These are phyloP conservation scores for Picocystis sp. DNA, from an alignment of 163 green algal genomes.

Conservation along the genomic window DNA sequence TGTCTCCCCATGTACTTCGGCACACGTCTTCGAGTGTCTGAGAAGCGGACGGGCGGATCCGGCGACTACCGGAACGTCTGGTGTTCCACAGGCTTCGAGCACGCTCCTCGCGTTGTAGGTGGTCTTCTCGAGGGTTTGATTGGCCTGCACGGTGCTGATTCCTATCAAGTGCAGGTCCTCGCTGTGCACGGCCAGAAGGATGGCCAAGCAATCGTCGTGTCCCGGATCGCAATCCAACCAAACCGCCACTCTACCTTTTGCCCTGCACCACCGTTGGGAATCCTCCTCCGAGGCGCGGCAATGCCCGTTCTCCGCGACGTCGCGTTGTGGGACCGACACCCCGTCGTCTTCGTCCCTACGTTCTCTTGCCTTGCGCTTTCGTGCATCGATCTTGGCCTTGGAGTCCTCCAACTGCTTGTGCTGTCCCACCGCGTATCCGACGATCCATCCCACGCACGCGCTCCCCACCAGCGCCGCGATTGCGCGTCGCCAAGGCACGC, in stretches of 20 bases:
- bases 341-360: too few species aligned
- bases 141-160: slow-evolving; percentile 30
- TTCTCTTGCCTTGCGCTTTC: too few species aligned
- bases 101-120: slow-evolving; percentile 24
- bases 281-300: too few species aligned
- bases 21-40: slow-evolving; percentile 31
- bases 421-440: too few species aligned
- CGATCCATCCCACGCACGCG: too few species aligned
- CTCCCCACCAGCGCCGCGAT: too few species aligned
- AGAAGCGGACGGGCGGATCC: slow-evolving; percentile 16
- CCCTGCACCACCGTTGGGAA: too few species aligned
- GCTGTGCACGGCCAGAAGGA: slow-evolving; percentile 23
- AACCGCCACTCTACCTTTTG: not conserved
- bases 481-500: too few species aligned
- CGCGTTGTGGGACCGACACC: too few species aligned
- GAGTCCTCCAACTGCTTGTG: too few species aligned
- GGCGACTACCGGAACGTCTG: slow-evolving; percentile 14
- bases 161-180: slow-evolving; percentile 17
- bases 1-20: slow-evolving; percentile 73
- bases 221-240: slow-evolving; percentile 13
- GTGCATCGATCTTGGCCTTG: too few species aligned
- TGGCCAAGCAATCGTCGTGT: slow-evolving; percentile 32
- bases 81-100: slow-evolving; percentile 9
- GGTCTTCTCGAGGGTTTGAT: slow-evolving; percentile 23
- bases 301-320: too few species aligned